Evolutionary conservation across 2,329 filamentous ascomycete species (phyloP), one percentile per base, ranked within the genome.

Genomic region (Exophiala xenobiotica): DNA sequence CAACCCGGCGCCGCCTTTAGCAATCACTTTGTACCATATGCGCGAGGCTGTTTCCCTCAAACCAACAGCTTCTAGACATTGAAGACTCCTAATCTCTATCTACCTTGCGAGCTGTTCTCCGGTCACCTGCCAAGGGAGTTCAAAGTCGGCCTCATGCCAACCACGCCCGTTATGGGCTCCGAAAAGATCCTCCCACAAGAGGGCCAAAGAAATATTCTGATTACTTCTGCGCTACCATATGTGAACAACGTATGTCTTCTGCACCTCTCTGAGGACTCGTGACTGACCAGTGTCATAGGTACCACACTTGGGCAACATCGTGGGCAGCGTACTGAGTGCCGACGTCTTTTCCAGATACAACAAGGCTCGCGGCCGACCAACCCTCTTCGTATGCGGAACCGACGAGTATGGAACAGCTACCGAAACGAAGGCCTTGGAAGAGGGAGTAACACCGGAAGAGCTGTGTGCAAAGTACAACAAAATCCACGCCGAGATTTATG

Each of bases 391-490:
- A 61, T 95, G 91, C 70, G 90, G 90, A 51, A 88, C 85, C 45
- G 92, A 96, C 74, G 89, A 97, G 73, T 97, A 96, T 70, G 92
- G 92, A 51, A 97, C 92, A 9, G 91, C 92, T 18, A 96, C 91
- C 24, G 92, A 96, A 73, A 96, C 92, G 20, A 96, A 95, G 75
- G 92, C 92, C 3, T 82, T 96, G 33, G 90, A 95, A 68, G 90
- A 93, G 68, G 86, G 86, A 11, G 77, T 90, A 58, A 90, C 86
- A 9, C 90, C 92, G 18, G 79, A 87, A 64, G 81, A 91, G 66
- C 82, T 97, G 9, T 96, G 92, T 75, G 83, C 88, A 71, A 95
- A 96, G 75, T 96, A 95, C 76, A 88, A 95, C 74, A 83, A 83
- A 64, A 83, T 95, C 53, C 92, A 96, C 73, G 84, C 90, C 64